phyloP scores from a whole-genome alignment of 1,284 basidiomycete genomes.

The Meira nashicola region DNA sequence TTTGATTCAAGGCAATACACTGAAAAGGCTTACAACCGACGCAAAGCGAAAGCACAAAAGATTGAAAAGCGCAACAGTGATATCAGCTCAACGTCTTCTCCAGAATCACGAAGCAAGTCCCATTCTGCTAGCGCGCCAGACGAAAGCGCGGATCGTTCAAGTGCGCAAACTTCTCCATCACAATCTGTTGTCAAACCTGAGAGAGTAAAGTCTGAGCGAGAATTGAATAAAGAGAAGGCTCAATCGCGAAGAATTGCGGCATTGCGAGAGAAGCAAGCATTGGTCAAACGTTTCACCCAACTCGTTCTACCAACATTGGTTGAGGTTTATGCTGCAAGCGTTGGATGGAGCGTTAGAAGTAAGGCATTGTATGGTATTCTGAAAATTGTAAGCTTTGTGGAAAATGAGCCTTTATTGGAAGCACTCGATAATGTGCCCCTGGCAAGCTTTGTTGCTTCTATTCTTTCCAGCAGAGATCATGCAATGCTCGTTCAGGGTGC shows the following conservation, averaged over 20 bases:
- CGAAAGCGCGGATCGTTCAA: conserved; percentile 14
- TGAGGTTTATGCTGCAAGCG: conserved; percentile 48
- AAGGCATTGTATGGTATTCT: conserved; percentile 45
- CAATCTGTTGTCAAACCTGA: conserved; percentile 23
- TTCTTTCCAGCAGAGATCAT: conserved; percentile 43
- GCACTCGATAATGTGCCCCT: conserved; percentile 44
- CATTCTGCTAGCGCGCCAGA: background rate
- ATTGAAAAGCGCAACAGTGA: background rate
- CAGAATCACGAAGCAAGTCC: too few relatives aligned
- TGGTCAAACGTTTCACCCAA: conserved; percentile 44
- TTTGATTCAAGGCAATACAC: conserved; percentile 86
- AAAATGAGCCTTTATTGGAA: conserved; percentile 30
- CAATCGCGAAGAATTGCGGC: conserved; percentile 37
- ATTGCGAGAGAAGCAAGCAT: conserved; percentile 31
- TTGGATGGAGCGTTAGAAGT: conserved; percentile 33
- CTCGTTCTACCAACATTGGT: conserved; percentile 47
- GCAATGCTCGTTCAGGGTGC: conserved; percentile 32
- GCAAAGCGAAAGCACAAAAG: conserved; percentile 11
- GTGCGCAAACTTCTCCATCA: conserved; percentile 2
- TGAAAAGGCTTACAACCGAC: conserved; percentile 67
- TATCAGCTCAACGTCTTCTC: conserved; percentile 5
- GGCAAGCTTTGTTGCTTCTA: conserved; percentile 44
- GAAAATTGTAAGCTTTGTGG: conserved; percentile 45
- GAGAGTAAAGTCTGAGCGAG: conserved; percentile 23
- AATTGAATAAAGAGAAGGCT: conserved; percentile 31